A percentile compares a stretch with the other conserved stretches of the same genome.
Conservation (phyloP, 225 moss, liverwort and hornwort species). For the Takakia lepidozioides region DNA sequence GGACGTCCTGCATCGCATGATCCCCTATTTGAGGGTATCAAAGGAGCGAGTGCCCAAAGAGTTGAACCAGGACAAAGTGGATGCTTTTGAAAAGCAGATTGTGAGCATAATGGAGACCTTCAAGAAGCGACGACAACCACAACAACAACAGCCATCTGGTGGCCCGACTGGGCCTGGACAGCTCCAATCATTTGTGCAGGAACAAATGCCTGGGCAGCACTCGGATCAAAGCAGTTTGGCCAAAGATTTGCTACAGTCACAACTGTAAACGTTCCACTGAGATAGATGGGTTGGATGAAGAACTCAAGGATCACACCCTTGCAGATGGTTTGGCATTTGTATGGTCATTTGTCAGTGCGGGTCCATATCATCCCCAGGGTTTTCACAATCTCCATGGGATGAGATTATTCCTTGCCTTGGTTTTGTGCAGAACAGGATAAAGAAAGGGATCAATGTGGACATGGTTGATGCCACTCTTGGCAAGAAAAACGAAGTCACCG, state of each 20-base stretch:
- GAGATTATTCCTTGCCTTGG: too few relatives aligned
- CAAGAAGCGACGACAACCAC: slow-evolving; percentile 52
- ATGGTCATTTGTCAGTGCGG: too few relatives aligned
- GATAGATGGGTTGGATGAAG: too few relatives aligned
- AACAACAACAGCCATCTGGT: slow-evolving; percentile 11
- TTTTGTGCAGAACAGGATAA: too few relatives aligned
- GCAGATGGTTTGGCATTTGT: too few relatives aligned
- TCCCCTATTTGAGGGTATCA: slow-evolving; percentile 74
- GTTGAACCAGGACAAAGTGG: slow-evolving; percentile 83
- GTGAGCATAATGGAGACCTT: slow-evolving; percentile 92
- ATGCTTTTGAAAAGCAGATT: slow-evolving; percentile 90
- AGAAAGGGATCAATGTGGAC: too few relatives aligned
- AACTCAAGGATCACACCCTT: too few relatives aligned
- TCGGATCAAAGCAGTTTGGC: slow-evolving; percentile 16
- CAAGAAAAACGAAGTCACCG: too few relatives aligned
- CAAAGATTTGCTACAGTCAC: slow-evolving; percentile 8
- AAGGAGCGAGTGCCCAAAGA: slow-evolving; percentile 73
- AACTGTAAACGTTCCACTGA: too few relatives aligned
- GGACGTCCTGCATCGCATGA: slow-evolving; percentile 90
- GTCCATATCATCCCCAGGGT: too few relatives aligned
- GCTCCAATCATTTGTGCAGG: slow-evolving; percentile 1
- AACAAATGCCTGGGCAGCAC: slow-evolving; percentile 17
- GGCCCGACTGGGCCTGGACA: slow-evolving; percentile 4
- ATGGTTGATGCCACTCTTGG: too few relatives aligned
- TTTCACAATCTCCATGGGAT: too few relatives aligned